Conservation (phyloP, 2,329 filamentous ascomycete species). For the Sporothrix mexicana region DNA sequence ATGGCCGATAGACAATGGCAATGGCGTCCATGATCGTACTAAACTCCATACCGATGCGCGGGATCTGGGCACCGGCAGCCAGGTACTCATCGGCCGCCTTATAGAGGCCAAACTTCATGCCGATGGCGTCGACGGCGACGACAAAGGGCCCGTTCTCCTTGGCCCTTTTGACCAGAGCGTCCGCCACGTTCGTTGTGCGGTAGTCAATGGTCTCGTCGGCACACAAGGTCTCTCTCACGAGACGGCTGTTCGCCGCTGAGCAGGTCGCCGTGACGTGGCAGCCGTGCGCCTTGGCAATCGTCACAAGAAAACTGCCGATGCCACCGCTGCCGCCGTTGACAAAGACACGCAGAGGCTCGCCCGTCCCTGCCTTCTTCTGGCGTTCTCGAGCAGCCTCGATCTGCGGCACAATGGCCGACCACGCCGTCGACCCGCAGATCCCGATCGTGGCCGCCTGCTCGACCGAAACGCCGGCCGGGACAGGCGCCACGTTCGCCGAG, state of each 20-base stretch:
- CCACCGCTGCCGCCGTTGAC: conserved; percentile 49
- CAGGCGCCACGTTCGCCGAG: conserved; percentile 20
- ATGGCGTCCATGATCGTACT: conserved; percentile 19
- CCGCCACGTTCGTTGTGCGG: conserved; percentile 35
- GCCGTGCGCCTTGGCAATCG: conserved; percentile 47
- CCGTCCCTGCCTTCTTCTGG: neutral
- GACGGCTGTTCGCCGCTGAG: conserved; percentile 45
- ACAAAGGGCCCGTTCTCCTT: conserved; percentile 37
- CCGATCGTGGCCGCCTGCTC: conserved; percentile 40
- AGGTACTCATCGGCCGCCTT: conserved; percentile 37
- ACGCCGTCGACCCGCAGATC: conserved; percentile 40
- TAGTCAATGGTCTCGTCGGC: conserved; percentile 50
- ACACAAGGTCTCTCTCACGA: conserved; percentile 44
- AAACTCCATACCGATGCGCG: conserved; percentile 37
- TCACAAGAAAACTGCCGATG: conserved; percentile 47
- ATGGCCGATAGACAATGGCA: conserved; percentile 34
- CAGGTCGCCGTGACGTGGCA: conserved; percentile 47
- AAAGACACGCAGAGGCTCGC: conserved; percentile 39
- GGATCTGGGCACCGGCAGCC: conserved; percentile 37
- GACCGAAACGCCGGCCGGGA: conserved; percentile 35
- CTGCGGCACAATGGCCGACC: conserved; percentile 38
- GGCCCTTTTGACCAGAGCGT: conserved; percentile 29
- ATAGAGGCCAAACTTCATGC: conserved; percentile 38
- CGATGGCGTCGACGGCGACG: conserved; percentile 42
- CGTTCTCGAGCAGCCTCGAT: conserved; percentile 22